phyloP scores from a whole-genome alignment of 768 basidiomycete species.

The Auriscalpium microsporum region DNA sequence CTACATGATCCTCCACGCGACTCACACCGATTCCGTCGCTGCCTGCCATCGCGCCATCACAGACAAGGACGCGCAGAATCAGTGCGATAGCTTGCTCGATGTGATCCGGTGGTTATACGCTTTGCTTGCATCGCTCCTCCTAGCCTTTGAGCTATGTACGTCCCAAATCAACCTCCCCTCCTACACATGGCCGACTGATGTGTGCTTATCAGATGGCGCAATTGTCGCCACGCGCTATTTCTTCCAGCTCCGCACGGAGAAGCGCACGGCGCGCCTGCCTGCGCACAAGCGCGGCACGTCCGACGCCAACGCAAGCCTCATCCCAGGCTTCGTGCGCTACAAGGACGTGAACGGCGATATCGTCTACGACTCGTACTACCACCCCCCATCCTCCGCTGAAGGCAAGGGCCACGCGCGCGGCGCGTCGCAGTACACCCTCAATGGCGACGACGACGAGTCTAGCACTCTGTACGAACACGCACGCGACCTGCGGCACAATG shows the following conservation, averaged over 20 bases:
- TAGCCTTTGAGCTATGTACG: conserved; percentile 53
- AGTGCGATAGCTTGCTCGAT: conserved; percentile 36
- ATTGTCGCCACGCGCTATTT: conserved; percentile 17
- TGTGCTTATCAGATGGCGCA: conserved; percentile 7
- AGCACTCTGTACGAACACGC: neutral
- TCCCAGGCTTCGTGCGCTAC: conserved; percentile 12
- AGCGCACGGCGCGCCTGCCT: conserved; percentile 12
- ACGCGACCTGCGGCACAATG: too few relatives aligned
- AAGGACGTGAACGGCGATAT: conserved; percentile 2
- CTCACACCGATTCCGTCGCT: conserved; percentile 31
- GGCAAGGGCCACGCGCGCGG: neutral
- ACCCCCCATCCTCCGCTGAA: neutral
- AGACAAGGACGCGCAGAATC: conserved; percentile 31
- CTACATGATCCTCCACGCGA: conserved; percentile 37
- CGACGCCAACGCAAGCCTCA: neutral
- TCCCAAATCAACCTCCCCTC: neutral
- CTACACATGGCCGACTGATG: neutral
- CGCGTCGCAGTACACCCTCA: neutral
- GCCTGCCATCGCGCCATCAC: conserved; percentile 40
- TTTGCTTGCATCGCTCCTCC: conserved; percentile 33
- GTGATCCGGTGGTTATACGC: conserved; percentile 39
- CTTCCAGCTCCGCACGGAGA: conserved; percentile 12
- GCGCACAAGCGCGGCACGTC: neutral
- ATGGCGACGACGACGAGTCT: neutral
- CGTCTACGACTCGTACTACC: conserved; percentile 8